Percentiles rank a stretch among this genome's conserved stretches.
These are phyloP conservation scores for Ceratonia siliqua DNA, from an alignment of 306 rosid genomes.

Conservation along the genomic window DNA sequence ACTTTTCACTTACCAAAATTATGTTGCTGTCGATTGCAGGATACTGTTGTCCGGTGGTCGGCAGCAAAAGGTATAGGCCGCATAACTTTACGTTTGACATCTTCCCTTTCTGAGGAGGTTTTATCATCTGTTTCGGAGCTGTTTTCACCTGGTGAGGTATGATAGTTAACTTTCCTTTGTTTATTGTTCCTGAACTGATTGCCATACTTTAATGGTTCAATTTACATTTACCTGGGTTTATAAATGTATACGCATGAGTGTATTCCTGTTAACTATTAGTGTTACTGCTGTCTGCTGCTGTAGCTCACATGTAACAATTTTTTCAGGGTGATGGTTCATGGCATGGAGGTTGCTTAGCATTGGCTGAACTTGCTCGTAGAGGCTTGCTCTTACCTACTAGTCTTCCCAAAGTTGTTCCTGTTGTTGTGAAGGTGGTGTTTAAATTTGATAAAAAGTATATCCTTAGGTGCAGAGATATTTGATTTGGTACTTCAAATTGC, in stretches of 20 bases:
- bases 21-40: constrained; percentile 55
- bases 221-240: constrained; percentile 16
- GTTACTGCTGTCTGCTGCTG: constrained; percentile 21
- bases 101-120: constrained; percentile 88
- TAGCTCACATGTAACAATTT: constrained; percentile 28
- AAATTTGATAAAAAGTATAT: constrained; percentile 8
- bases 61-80: constrained; percentile 98
- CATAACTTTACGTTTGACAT: constrained; percentile 75
- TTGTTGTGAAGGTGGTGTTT: constrained; percentile 80
- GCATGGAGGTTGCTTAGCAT: constrained; percentile 99
- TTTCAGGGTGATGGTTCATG: constrained; percentile 97
- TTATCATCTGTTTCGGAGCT: constrained; percentile 83
- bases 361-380: constrained; percentile 98
- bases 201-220: constrained; percentile 1
- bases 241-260: constrained; percentile 1
- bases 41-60: constrained; percentile 98
- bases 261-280: constrained; percentile 22
- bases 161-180: constrained; percentile 32
- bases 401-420: constrained; percentile 89
- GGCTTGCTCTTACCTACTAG: constrained; percentile 85
- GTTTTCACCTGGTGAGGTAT: constrained; percentile 94
- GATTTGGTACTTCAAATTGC: constrained; percentile 29
- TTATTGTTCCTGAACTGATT: constrained; percentile 8
- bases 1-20: constrained; percentile 13
- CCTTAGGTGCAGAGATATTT: constrained; percentile 19